These are phyloP conservation scores for Microbotryum silenes-acaulis DNA, from an alignment of 1,284 basidiomycete species.

Conservation along the genomic window DNA sequence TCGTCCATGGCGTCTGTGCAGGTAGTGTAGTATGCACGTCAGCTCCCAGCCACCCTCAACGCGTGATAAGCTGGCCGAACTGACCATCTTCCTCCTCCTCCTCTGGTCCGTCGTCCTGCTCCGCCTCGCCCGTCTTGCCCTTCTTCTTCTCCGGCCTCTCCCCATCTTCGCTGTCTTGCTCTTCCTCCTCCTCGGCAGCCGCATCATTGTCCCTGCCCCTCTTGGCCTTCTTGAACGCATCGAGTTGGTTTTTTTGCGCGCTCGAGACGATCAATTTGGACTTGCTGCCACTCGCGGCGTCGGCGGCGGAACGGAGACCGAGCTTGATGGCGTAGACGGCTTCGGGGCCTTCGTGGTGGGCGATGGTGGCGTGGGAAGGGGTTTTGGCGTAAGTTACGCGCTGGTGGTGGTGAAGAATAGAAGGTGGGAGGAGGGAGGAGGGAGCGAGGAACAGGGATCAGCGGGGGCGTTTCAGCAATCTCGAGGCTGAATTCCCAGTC, in stretches of 20 bases:
- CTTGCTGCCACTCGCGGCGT: constrained; percentile 8
- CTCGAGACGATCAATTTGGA: constrained; percentile 32
- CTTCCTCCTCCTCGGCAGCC: constrained; percentile 26
- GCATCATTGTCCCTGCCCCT: constrained; percentile 26
- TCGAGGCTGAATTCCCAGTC: no score
- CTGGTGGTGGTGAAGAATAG: neutral
- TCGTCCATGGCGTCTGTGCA: constrained; percentile 27
- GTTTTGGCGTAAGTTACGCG: constrained; percentile 33
- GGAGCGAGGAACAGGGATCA: neutral
- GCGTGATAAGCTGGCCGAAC: neutral
- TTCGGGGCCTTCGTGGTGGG: constrained; percentile 33
- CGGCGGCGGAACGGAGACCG: constrained; percentile 30
- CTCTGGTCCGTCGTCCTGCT: constrained; percentile 18
- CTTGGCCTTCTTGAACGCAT: constrained; percentile 17
- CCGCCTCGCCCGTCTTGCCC: constrained; percentile 26
- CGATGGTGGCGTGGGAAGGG: constrained; percentile 34
- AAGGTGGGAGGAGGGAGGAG: no score
- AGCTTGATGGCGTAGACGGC: constrained; percentile 36
- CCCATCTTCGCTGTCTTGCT: constrained; percentile 22
- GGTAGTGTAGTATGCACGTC: neutral
- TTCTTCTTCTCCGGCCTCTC: constrained; percentile 26
- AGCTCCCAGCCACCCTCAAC: neutral
- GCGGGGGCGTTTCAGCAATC: neutral
- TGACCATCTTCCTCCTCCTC: constrained; percentile 27
- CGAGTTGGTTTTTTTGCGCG: constrained; percentile 30